These are phyloP conservation scores for Colletotrichum australisinense DNA, from an alignment of 2,329 filamentous ascomycete species.

Conservation along the genomic window DNA sequence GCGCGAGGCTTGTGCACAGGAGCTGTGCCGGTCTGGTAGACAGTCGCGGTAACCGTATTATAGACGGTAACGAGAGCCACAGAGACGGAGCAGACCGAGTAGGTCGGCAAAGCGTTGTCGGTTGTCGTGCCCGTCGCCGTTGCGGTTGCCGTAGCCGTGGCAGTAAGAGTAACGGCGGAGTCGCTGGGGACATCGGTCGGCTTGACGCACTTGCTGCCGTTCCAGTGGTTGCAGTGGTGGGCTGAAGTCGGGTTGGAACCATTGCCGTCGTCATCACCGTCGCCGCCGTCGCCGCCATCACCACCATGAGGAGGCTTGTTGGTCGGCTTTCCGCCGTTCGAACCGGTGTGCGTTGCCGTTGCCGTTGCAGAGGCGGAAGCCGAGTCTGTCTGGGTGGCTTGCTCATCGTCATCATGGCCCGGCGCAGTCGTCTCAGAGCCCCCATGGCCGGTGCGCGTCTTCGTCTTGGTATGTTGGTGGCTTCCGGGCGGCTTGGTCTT, in stretches of 20 bases:
- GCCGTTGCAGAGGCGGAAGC: background rate
- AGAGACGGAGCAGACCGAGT: conserved; percentile 41
- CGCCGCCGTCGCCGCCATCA: background rate
- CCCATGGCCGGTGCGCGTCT: background rate
- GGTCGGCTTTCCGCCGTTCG: background rate
- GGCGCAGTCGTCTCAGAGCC: conserved; percentile 5
- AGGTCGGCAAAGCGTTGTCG: conserved; percentile 25
- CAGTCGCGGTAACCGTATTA: conserved; percentile 50
- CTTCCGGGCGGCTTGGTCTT: conserved; percentile 8
- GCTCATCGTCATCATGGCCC: background rate
- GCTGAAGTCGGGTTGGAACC: conserved; percentile 9
- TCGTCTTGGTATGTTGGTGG: background rate
- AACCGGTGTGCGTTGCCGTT: background rate
- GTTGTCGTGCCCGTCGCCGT: conserved; percentile 22
- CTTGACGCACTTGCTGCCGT: conserved; percentile 33
- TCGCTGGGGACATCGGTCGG: background rate
- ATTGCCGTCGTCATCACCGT: background rate
- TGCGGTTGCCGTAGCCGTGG: background rate
- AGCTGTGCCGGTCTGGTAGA: conserved; percentile 29
- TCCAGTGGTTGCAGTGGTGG: conserved; percentile 39
- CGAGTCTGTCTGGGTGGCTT: background rate
- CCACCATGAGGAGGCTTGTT: background rate
- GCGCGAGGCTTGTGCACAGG: conserved; percentile 16
- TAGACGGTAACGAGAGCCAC: conserved; percentile 48
- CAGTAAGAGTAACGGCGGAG: background rate